Evolutionary conservation across 768 basidiomycete species (phyloP), one percentile per base, ranked within the genome.

Genomic region (Leccinellum rugosiceps): DNA sequence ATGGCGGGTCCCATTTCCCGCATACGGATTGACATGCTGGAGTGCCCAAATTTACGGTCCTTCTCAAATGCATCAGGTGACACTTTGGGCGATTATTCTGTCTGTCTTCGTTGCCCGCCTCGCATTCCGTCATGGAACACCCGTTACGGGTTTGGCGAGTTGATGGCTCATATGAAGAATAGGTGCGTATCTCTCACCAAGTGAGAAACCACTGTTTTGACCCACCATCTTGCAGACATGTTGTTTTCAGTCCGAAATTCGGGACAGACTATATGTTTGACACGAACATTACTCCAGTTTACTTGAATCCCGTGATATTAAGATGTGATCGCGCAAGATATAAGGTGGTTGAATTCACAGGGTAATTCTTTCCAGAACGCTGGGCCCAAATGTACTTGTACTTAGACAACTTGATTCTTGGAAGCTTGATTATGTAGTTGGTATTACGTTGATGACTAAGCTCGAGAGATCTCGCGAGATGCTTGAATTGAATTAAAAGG

Each of bases 91-190:
- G 69, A 60, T 44, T 59, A 68, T 34, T 68, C 65, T 32, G 28
- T 60, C 47, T 69, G 68, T 43, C 65, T 67, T 49, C 58, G 50
- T 26, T 70, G 69, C 41, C 68, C 69, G 52, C 63, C 65, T 48
- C 60, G 65, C 15, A 61, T 70, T 46, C 67, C 67, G 31, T 71
- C 67, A 31, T 69, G 69, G 68, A 57, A 52, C 30, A 61, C 69
- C 25, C 60, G 56, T 8, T 60, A 64, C 30, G 64, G 69, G 13
- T 47, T 46, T 2, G 41, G 21, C n/a, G 57, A 58, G 47, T 25
- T 69, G 44, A 23, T 62, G 17, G 28, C 15, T 54, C 68, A 69
- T 25, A 60, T 71, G 45, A 55, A 59, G 32, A 45, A 59, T 17
- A 53, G 32, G 68, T 69, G 17, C 19, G 66, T 68, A 45, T 26